phyloP scores from a whole-genome alignment of 78 protist genomes.

The Polysphondylium violaceum region DNA sequence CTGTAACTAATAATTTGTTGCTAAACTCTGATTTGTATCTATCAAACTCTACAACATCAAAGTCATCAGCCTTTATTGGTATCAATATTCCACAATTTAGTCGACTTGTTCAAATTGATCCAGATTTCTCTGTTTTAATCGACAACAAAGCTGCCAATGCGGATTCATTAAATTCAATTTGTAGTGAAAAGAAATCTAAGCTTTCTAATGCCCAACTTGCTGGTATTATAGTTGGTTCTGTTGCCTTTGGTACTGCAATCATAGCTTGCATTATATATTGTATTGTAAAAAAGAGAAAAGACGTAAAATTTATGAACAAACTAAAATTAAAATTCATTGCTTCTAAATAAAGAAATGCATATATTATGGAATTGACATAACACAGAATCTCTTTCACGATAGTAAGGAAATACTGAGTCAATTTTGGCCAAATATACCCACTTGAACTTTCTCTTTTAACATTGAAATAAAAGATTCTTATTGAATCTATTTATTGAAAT shows the following conservation, averaged over 20 bases:
- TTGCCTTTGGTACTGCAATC: neutral
- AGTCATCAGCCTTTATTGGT: neutral
- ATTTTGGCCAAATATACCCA: no score
- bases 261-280: neutral
- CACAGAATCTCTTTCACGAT: no score
- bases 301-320: neutral
- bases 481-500: no score
- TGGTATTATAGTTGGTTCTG: neutral
- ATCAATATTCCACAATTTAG: neutral
- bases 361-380: no score
- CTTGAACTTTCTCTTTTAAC: no score
- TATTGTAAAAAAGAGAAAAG: neutral
- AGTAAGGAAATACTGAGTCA: no score
- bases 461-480: no score
- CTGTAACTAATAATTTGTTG: neutral
- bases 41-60: neutral
- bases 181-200: neutral
- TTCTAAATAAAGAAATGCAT: no score
- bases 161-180: neutral
- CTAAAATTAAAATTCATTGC: neutral
- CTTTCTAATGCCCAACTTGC: neutral
- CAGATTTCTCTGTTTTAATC: neutral
- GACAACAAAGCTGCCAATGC: neutral
- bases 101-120: neutral
- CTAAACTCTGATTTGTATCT: no score